Conservation (phyloP, 2,329 filamentous ascomycete species). For the Chrysosphaeria jannelii region DNA sequence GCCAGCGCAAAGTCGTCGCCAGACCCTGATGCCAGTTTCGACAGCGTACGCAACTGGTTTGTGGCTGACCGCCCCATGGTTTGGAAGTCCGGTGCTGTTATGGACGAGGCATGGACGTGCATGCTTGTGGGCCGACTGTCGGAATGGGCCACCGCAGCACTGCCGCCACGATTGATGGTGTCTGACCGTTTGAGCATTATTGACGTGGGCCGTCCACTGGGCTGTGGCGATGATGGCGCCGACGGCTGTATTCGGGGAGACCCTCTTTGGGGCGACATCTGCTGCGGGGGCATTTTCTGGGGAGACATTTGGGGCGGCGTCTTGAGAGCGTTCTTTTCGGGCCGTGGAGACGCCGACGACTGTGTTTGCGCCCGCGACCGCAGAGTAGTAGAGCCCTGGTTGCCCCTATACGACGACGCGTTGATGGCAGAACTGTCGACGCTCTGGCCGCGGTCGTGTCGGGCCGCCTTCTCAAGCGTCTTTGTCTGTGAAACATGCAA, state of each 20-base stretch:
- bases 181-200: slow-evolving; percentile 29
- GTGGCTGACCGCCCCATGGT: slow-evolving; percentile 70
- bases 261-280: too few species aligned
- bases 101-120: slow-evolving; percentile 10
- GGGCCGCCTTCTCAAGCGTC: too few species aligned
- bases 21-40: slow-evolving; percentile 44
- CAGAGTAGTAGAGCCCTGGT: too few species aligned
- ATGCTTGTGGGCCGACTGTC: slow-evolving; percentile 10
- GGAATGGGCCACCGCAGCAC: slow-evolving; percentile 7
- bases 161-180: slow-evolving; percentile 13
- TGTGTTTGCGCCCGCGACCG: too few species aligned
- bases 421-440: slow-evolving; percentile 27
- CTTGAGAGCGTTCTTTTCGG: too few species aligned
- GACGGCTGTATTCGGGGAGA: too few species aligned
- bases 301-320: too few species aligned
- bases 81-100: slow-evolving; percentile 45
- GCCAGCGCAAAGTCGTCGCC: slow-evolving; percentile 58
- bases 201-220: slow-evolving; percentile 30
- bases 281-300: too few species aligned
- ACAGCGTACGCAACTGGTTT: slow-evolving; percentile 62
- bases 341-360: too few species aligned
- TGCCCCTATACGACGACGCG: slow-evolving; percentile 9
- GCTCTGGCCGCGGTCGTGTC: slow-evolving; percentile 24
- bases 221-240: slow-evolving; percentile 1
- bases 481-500: too few species aligned